A percentile compares a stretch with the other conserved stretches of the same genome.
phyloP scores from a whole-genome alignment of 2,329 filamentous ascomycete genomes.

The Ilyonectria mors-panacis region DNA sequence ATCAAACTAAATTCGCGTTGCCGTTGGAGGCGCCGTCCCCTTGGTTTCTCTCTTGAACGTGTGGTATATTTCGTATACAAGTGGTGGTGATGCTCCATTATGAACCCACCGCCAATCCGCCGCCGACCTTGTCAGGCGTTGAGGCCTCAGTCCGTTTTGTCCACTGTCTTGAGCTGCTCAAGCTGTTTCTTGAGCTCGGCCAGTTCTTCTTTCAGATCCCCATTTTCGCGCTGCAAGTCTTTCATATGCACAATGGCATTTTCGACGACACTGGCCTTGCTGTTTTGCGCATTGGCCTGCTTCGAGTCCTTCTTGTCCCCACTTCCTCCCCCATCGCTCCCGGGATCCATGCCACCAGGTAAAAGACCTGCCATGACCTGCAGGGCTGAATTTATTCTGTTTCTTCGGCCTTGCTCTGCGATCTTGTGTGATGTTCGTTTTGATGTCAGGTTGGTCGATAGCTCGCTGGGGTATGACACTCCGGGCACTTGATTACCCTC shows the following conservation, averaged over 20 bases:
- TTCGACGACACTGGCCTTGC: conserved; percentile 98
- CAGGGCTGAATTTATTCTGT: conserved; percentile 94
- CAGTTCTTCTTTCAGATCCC: conserved; percentile 75
- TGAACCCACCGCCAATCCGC: conserved; percentile 6
- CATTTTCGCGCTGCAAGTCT: conserved; percentile 81
- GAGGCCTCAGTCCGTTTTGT: conserved; percentile 29
- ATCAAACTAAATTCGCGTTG: conserved; percentile 29
- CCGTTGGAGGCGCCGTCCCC: conserved; percentile 25
- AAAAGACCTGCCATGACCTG: conserved; percentile 91
- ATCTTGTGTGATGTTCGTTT: conserved; percentile 99
- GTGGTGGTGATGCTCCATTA: neutral
- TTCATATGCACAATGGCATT: conserved; percentile 97
- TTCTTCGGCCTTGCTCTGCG: conserved; percentile 94
- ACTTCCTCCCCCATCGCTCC: conserved; percentile 56
- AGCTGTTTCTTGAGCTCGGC: conserved; percentile 51
- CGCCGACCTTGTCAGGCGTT: conserved; percentile 9
- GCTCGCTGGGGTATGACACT: conserved; percentile 88
- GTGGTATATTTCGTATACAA: conserved; percentile 40
- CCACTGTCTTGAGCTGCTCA: conserved; percentile 44
- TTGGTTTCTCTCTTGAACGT: conserved; percentile 23
- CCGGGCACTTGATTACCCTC: conserved; percentile 94
- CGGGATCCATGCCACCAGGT: conserved; percentile 69
- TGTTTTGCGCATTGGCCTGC: conserved; percentile 74
- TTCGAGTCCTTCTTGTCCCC: conserved; percentile 65
- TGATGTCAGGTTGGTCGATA: conserved; percentile 94